phyloP scores from a whole-genome alignment of 2,329 filamentous ascomycete genomes.

The Claviceps paspali region DNA sequence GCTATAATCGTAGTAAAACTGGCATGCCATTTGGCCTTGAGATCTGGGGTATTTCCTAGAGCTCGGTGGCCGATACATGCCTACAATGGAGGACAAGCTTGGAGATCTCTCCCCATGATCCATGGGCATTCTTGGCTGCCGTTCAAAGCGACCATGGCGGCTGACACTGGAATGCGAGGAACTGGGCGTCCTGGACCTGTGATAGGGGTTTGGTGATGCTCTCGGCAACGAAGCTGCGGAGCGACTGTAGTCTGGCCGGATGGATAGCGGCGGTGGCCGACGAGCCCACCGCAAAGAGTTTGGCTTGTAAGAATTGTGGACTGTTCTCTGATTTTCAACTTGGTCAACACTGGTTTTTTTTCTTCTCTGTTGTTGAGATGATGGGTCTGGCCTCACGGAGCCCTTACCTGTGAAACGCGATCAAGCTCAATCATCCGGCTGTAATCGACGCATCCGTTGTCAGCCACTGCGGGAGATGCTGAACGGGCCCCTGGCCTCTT shows the following conservation, averaged over 20 bases:
- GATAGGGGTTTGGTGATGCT: slow-evolving; percentile 13
- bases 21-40: slow-evolving; percentile 16
- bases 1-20: slow-evolving; percentile 38
- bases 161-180: slow-evolving; percentile 15
- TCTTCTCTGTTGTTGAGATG: no score
- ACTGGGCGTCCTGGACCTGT: slow-evolving; percentile 21
- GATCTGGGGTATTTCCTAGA: slow-evolving; percentile 13
- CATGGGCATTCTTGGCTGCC: slow-evolving; percentile 19
- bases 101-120: slow-evolving; percentile 26
- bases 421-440: slow-evolving; percentile 35
- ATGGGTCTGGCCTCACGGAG: no score
- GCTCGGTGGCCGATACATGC: slow-evolving; percentile 26
- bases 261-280: slow-evolving; percentile 22
- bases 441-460: slow-evolving; percentile 32
- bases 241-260: slow-evolving; percentile 24
- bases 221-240: slow-evolving; percentile 25
- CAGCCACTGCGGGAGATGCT: slow-evolving; percentile 32
- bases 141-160: slow-evolving; percentile 14
- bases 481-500: slow-evolving; percentile 37
- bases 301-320: slow-evolving; percentile 26
- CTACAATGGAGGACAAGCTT: slow-evolving; percentile 34
- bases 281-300: slow-evolving; percentile 20
- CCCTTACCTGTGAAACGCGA: slow-evolving; percentile 29
- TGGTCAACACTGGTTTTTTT: slow-evolving; percentile 4
- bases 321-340: slow-evolving; percentile 24